phyloP scores from a whole-genome alignment of 345 rosid genomes.

The Arabidopsis thaliana region DNA sequence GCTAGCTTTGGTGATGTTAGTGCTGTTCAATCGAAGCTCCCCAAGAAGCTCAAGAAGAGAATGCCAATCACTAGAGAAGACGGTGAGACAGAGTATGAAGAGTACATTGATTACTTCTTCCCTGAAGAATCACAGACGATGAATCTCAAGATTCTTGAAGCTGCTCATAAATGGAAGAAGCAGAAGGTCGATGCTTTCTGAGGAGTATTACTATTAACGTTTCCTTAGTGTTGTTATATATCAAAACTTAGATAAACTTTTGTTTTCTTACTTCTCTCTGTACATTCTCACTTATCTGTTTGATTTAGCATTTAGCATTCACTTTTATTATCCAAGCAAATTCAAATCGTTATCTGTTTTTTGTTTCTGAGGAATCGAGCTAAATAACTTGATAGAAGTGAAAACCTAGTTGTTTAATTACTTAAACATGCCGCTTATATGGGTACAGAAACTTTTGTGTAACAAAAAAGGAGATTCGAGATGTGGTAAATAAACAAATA shows the following conservation, averaged over 20 bases:
- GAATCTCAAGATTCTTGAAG: conserved; percentile 72
- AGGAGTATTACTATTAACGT: conserved; percentile 37
- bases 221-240: too few species aligned
- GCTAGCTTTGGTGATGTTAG: conserved; percentile 57
- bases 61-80: conserved; percentile 56
- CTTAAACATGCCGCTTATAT: conserved; percentile 12
- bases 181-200: conserved; percentile 48
- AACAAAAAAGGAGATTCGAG: conserved; percentile 36
- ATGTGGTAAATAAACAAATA: conserved; percentile 28
- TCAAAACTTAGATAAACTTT: too few species aligned
- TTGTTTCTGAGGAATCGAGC: neutral
- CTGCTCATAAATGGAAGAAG: conserved; percentile 76
- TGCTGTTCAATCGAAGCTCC: conserved; percentile 64
- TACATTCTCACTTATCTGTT: neutral
- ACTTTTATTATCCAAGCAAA: conserved; percentile 12
- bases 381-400: neutral
- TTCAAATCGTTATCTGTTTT: neutral
- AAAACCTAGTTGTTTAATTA: conserved; percentile 10
- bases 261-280: neutral
- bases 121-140: conserved; percentile 68
- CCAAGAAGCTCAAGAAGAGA: conserved; percentile 80
- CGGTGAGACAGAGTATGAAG: conserved; percentile 73
- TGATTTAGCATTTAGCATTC: neutral
- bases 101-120: conserved; percentile 66
- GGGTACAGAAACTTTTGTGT: conserved; percentile 25